phyloP scores from a whole-genome alignment of 352 stramenopile species.

The Phytopythium litorale region DNA sequence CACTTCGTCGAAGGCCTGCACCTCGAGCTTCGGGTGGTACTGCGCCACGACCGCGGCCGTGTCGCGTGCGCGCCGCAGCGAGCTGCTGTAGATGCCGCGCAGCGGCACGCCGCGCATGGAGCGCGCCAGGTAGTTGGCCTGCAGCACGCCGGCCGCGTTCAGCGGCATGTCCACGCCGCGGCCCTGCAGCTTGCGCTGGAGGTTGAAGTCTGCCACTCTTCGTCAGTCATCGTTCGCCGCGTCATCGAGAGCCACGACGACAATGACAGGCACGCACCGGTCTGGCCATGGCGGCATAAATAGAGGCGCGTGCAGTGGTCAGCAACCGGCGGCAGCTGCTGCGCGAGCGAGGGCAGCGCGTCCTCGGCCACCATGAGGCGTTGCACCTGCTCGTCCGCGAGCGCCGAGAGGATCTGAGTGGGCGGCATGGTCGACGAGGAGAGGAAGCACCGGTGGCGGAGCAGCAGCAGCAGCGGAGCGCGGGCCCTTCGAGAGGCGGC shows the following conservation, averaged over 20 bases:
- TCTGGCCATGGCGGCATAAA: slow-evolving; percentile 78
- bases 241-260: not conserved
- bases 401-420: slow-evolving; percentile 12
- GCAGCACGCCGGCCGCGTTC: slow-evolving; percentile 51
- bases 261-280: slow-evolving; percentile 20
- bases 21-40: slow-evolving; percentile 45
- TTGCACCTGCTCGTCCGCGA: slow-evolving; percentile 20
- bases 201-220: slow-evolving; percentile 49
- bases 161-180: slow-evolving; percentile 72
- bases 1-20: slow-evolving; percentile 59
- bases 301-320: slow-evolving; percentile 57
- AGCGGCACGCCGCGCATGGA: slow-evolving; percentile 70
- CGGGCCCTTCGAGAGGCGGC: not conserved
- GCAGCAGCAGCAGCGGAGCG: slow-evolving; percentile 2
- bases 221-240: no score
- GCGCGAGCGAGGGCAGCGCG: slow-evolving; percentile 22
- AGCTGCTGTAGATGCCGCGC: slow-evolving; percentile 64
- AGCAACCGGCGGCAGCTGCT: slow-evolving; percentile 54
- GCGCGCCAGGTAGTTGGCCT: slow-evolving; percentile 55
- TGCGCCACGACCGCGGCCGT: slow-evolving; percentile 50
- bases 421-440: slow-evolving; percentile 16
- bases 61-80: slow-evolving; percentile 44
- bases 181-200: slow-evolving; percentile 67
- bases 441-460: not conserved
- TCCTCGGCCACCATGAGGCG: slow-evolving; percentile 12